Base-by-base conservation (phyloP, 352 stramenopile genomes). In the Globisporangium yorkense region DNA sequence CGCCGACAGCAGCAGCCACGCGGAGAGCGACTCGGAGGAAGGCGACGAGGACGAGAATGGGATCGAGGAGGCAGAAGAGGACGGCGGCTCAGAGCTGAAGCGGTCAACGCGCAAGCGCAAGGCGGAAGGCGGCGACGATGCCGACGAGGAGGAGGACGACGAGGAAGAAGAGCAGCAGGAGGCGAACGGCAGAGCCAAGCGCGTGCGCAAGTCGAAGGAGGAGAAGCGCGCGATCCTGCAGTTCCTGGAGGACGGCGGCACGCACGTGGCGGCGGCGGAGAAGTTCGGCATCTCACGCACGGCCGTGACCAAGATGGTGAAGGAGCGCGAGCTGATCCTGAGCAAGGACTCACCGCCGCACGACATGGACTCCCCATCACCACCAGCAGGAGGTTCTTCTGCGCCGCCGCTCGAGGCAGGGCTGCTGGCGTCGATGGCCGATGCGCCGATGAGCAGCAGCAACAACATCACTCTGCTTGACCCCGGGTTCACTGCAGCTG, bases 291-390 rank as follows among this genome's bases (percentile, higher is more conserved):
- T 88, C 40, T 85, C 77, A 6, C 65, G 74, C 18, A 71, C 75
- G 1, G 75, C 73, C 0, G 75, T 88, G 44, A 83, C 75, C 29
- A 88, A 84, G 57, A 75, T 84, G 56, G 68, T 85, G 10, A 85
- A 88, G 57, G 75, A 84, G 52, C 62, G 63, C n/a, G 71, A 79
- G 16, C 43, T 62, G 5, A 80, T 77, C 49, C 64, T 61, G 35
- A 52, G 49, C 27, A 59, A 55, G n/a, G 57, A 47, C 9, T 29
- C 50, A 33, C 43, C n/a, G 0, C 21, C 31, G 15, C 56, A 45
- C 40, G 33, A 29, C 6, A 21, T 8, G 9, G 27, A 16, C 5
- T 31, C 29, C 15, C 46, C 44, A 6, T 2, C 48, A 35, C 21
- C 49, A 49, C 2, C 61, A 51, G 39, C 62, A 7, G 63, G 21